A percentile compares a stretch with the other conserved stretches of the same genome.
Evolutionary conservation across 2,329 filamentous ascomycete species (phyloP).

Genomic region (Nothophoma quercina): DNA sequence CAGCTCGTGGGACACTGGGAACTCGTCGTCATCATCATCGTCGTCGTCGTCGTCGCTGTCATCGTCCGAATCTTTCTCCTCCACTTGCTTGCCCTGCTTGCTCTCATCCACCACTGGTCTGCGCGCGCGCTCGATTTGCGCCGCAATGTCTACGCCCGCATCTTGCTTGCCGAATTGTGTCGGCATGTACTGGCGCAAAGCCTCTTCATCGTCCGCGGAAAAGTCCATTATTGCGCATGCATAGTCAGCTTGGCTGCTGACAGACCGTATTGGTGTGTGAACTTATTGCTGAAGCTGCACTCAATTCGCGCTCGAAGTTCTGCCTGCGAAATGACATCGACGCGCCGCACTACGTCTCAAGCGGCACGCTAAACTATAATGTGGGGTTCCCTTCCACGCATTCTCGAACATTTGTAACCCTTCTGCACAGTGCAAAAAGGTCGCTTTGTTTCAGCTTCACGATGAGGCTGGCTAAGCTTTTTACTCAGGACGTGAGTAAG

Average conservation of each 20-base stretch:
- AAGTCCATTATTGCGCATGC: slow-evolving; percentile 32
- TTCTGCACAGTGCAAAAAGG: neutral
- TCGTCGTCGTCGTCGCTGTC: slow-evolving; percentile 66
- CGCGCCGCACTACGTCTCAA: slow-evolving; percentile 6
- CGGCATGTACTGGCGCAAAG: slow-evolving; percentile 79
- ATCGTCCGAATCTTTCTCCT: slow-evolving; percentile 49
- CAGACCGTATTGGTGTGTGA: neutral
- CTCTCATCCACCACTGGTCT: slow-evolving; percentile 59
- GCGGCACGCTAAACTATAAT: neutral
- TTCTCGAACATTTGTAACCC: slow-evolving; percentile 1
- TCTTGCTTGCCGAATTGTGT: slow-evolving; percentile 85
- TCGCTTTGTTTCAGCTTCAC: neutral
- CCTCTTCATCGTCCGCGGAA: slow-evolving; percentile 63
- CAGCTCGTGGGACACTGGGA: slow-evolving; percentile 90
- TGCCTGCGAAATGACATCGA: slow-evolving; percentile 17
- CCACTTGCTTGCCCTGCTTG: slow-evolving; percentile 38
- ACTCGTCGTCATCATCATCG: slow-evolving; percentile 84
- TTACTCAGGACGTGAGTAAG: neutral
- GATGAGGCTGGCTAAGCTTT: neutral
- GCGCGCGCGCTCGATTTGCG: slow-evolving; percentile 82
- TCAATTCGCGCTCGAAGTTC: neutral
- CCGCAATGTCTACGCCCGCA: slow-evolving; percentile 74
- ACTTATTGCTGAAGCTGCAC: neutral
- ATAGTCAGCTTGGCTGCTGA: slow-evolving; percentile 1
- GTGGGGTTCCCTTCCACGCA: neutral